These are phyloP conservation scores for Paraleonurus japonicus DNA, from an alignment of 257 asterid genomes.

Conservation along the genomic window DNA sequence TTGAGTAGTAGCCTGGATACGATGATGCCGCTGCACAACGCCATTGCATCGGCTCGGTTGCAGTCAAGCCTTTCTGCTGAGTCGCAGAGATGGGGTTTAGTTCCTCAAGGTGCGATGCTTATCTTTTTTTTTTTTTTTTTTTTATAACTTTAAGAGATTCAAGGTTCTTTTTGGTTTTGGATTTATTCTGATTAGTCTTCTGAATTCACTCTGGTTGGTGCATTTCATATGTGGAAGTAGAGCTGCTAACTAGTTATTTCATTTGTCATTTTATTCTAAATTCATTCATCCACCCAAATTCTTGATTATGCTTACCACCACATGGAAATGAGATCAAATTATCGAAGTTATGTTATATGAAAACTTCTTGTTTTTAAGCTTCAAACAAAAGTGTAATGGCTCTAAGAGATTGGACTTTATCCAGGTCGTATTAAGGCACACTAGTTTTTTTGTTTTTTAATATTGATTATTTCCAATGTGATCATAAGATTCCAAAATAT, in stretches of 20 bases:
- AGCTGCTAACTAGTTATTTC: not conserved
- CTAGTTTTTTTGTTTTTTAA: not conserved
- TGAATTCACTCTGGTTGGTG: not conserved
- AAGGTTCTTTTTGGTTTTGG: not conserved
- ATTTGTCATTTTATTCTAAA: not conserved
- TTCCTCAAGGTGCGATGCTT: conserved; percentile 51
- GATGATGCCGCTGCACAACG: conserved; percentile 65
- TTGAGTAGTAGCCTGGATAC: conserved; percentile 48
- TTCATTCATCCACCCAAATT: not conserved
- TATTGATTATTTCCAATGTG: not conserved
- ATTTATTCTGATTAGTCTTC: not conserved
- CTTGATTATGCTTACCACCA: not conserved
- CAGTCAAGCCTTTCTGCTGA: conserved; percentile 51
- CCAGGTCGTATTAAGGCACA: not conserved
- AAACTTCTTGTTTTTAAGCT: not conserved
- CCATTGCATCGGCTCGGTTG: conserved; percentile 60
- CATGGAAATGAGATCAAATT: not conserved
- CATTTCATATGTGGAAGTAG: not conserved
- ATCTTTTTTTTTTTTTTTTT: not conserved
- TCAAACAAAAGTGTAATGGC: not conserved
- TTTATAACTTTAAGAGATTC: not conserved
- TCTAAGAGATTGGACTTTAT: not conserved
- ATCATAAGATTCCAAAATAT: not conserved
- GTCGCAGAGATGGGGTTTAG: conserved; percentile 56
- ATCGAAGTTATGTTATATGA: not conserved